Conservation (phyloP, 768 basidiomycete genomes). For the Suillus spraguei region DNA sequence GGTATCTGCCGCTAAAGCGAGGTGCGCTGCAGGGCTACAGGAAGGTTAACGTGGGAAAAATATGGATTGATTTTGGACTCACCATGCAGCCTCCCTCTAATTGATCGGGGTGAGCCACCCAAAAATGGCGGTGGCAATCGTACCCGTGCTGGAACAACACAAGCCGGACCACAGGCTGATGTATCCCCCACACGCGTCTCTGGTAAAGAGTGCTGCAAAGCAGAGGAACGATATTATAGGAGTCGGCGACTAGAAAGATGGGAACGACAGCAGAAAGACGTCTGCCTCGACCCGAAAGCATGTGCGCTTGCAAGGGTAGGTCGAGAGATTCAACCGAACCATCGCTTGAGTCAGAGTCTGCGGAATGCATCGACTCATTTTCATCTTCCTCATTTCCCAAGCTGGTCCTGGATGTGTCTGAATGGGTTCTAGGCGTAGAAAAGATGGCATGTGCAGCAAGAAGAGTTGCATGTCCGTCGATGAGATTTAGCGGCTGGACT, state of each 20-base stretch:
- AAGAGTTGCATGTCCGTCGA: slow-evolving; percentile 1
- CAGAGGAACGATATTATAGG: no score
- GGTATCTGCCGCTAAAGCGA: no score
- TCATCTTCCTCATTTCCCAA: not conserved
- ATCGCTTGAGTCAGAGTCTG: not conserved
- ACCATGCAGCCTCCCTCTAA: not conserved
- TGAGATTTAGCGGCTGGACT: not conserved
- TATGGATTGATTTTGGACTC: not conserved
- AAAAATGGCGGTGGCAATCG: no score
- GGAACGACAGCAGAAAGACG: slow-evolving; percentile 1
- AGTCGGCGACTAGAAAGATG: slow-evolving; percentile 6
- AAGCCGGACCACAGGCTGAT: no score
- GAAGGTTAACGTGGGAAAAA: no score
- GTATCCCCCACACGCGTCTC: no score
- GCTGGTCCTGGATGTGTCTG: not conserved
- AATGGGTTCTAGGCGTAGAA: not conserved
- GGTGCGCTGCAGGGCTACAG: no score
- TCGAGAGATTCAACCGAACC: slow-evolving; percentile 6
- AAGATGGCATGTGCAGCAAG: not conserved
- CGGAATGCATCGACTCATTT: not conserved
- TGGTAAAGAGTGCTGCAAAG: no score
- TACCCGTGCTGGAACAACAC: no score
- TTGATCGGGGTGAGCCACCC: no score
- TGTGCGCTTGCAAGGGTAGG: slow-evolving; percentile 11
- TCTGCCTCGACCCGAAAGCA: not conserved